Evolutionary conservation across 2,329 filamentous ascomycete species (phyloP), one percentile per base, ranked within the genome.

Genomic region (Biscogniauxia sp.): DNA sequence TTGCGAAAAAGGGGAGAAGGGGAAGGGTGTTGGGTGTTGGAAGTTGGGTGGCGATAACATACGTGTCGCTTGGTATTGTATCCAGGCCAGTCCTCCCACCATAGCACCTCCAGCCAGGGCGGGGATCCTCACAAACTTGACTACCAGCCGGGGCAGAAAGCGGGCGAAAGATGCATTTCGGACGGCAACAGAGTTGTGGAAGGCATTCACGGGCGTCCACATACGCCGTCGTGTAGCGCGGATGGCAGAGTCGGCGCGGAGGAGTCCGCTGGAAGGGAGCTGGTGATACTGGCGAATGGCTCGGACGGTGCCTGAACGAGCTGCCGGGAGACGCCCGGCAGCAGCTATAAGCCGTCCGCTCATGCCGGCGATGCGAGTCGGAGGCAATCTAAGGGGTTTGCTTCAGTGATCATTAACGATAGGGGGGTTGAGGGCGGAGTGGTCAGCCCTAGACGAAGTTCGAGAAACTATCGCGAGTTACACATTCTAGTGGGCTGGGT

Each of bases 61-160:
- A 93, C 91, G 91, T 59, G 89, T 88, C 64, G 95, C 94, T 77
- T 99, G 95, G 74, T 99, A 98, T 74, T 99, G 95, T 54, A 99
- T 79, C 84, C 97, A 99, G 25, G 93, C 93, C 61, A 96, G 79
- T 2, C 91, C 91, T 15, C 92, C 93, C 66, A 99, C 85, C 71
- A 93, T 91, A 53, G 93, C 85, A 51, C 92, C 93, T 51, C 94
- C 95, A 70, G 97, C 93, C 79, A 97, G 89, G 60, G 95, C 95
- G 20, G 95, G 95, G 58, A 97, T 82, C 59, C 93, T 87, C 41
- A 88, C 84, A 68, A 99, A 89, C 79, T 97, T 99, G 72, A 95
- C 78, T n/a, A 95, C 88, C 55, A 99, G 82, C 74, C 92, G 94
- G 1, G 96, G 96, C 32, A 99, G 79, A 62, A 88, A 81, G 54